Conservation (phyloP, 1,284 basidiomycete genomes). For the Fomitopsis pinicola region DNA sequence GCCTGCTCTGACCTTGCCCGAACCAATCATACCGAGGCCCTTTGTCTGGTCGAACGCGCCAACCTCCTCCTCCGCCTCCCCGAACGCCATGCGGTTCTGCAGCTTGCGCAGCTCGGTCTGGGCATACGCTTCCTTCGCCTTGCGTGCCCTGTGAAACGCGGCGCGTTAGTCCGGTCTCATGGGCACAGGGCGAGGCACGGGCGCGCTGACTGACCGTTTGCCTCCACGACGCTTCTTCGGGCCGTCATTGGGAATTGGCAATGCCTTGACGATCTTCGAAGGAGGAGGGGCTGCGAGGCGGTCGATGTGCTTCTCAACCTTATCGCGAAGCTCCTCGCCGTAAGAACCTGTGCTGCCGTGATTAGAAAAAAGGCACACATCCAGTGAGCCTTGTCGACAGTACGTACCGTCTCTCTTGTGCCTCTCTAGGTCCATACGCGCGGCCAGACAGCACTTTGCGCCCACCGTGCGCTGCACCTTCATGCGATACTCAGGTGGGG, state of each 20-base stretch:
- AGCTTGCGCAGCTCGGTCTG: conserved; percentile 96
- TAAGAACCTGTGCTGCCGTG: conserved; percentile 55
- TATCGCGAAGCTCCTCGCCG: conserved; percentile 76
- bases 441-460: conserved; percentile 88
- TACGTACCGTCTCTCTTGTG: conserved; percentile 68
- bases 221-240: conserved; percentile 95
- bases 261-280: conserved; percentile 88
- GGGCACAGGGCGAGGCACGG: not conserved
- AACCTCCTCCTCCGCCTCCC: conserved; percentile 93
- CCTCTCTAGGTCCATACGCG: conserved; percentile 89
- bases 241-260: conserved; percentile 96
- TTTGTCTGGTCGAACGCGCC: conserved; percentile 96
- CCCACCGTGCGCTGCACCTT: conserved; percentile 92
- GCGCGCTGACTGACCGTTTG: conserved; percentile 58
- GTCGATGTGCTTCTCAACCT: conserved; percentile 90
- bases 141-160: conserved; percentile 67
- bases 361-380: conserved; percentile 3
- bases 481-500: conserved; percentile 88
- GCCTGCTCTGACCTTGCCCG: conserved; percentile 86
- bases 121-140: conserved; percentile 95
- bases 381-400: not conserved
- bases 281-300: conserved; percentile 93
- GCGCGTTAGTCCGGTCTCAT: not conserved
- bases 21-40: conserved; percentile 96
- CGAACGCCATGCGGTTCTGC: conserved; percentile 96